A percentile compares a stretch with the other conserved stretches of the same genome.
phyloP scores from a whole-genome alignment of 1,284 basidiomycete genomes.

The Leccinum fallax region DNA sequence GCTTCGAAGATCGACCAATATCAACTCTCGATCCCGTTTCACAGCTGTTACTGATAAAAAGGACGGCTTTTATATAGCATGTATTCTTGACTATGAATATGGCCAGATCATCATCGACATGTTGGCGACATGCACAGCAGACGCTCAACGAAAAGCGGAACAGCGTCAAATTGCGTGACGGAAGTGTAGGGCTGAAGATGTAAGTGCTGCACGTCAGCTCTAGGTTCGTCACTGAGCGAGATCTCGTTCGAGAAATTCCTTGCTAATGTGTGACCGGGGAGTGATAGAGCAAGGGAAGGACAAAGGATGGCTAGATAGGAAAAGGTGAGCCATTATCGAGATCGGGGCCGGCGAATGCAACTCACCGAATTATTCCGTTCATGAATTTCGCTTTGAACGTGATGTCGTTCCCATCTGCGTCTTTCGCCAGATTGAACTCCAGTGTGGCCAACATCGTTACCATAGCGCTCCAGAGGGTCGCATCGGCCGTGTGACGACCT shows the following conservation, averaged over 20 bases:
- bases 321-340: neutral
- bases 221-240: slow-evolving; percentile 2
- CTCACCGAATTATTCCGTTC: slow-evolving; percentile 17
- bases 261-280: slow-evolving; percentile 14
- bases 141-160: no score
- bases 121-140: no score
- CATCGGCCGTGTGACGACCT: slow-evolving; percentile 24
- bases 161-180: no score
- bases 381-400: slow-evolving; percentile 16
- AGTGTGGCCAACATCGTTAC: slow-evolving; percentile 28
- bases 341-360: neutral
- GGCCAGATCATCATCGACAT: no score
- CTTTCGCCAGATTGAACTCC: slow-evolving; percentile 15
- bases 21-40: no score
- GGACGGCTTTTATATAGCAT: no score
- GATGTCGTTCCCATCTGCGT: slow-evolving; percentile 15
- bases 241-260: slow-evolving; percentile 6
- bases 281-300: slow-evolving; percentile 4
- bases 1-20: no score
- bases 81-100: no score
- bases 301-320: neutral
- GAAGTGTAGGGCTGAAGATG: no score
- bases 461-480: slow-evolving; percentile 23
- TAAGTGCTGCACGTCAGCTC: neutral
- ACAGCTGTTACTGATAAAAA: no score